Evolutionary conservation across 2,329 filamentous ascomycete genomes (phyloP).

Genomic region (Venturia asperata): DNA sequence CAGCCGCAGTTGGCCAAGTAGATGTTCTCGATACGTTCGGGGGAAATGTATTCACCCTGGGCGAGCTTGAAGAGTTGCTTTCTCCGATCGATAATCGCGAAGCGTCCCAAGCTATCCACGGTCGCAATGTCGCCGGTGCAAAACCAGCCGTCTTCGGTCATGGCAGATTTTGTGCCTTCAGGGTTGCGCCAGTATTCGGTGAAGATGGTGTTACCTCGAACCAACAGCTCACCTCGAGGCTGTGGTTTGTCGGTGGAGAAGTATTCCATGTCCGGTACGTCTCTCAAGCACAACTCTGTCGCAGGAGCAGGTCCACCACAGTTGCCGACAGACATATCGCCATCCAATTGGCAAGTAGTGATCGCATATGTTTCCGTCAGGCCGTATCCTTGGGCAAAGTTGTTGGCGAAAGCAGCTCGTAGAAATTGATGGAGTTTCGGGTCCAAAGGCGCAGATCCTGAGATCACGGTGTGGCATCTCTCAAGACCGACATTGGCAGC

Average conservation of each 20-base stretch:
- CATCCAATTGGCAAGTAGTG: slow-evolving; percentile 58
- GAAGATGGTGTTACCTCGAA: slow-evolving; percentile 77
- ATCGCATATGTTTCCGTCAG: slow-evolving; percentile 89
- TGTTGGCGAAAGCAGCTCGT: slow-evolving; percentile 70
- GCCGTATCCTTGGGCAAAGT: slow-evolving; percentile 82
- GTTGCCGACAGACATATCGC: slow-evolving; percentile 71
- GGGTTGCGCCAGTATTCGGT: slow-evolving; percentile 83
- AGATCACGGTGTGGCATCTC: slow-evolving; percentile 64
- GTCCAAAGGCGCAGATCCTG: slow-evolving; percentile 85
- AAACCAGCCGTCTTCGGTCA: slow-evolving; percentile 93
- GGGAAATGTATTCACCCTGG: slow-evolving; percentile 96
- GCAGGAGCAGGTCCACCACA: slow-evolving; percentile 65
- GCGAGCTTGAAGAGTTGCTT: slow-evolving; percentile 99
- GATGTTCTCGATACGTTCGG: slow-evolving; percentile 93
- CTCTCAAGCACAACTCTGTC: slow-evolving; percentile 71
- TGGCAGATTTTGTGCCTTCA: slow-evolving; percentile 73
- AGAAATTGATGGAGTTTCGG: slow-evolving; percentile 83
- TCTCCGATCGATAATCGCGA: slow-evolving; percentile 90
- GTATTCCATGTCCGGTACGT: slow-evolving; percentile 93
- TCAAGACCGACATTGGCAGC: slow-evolving; percentile 75
- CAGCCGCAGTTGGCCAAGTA: slow-evolving; percentile 75
- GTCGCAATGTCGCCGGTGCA: slow-evolving; percentile 86
- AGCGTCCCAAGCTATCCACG: slow-evolving; percentile 76
- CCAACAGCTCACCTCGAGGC: slow-evolving; percentile 80
- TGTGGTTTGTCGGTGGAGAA: slow-evolving; percentile 77